phyloP scores from a whole-genome alignment of 768 basidiomycete species.

The Podaxis sp. region DNA sequence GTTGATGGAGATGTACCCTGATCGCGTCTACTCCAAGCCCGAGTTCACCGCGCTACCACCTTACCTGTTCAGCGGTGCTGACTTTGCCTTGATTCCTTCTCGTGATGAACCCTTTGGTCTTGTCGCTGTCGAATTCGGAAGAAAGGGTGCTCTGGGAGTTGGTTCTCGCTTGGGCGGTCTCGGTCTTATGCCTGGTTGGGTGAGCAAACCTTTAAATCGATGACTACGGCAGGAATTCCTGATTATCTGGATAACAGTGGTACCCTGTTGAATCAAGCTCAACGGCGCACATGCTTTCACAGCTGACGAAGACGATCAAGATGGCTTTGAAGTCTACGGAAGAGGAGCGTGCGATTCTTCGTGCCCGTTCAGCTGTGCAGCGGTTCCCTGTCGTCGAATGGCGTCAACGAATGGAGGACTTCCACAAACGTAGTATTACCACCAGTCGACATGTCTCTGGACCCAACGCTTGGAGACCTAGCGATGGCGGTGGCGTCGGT shows the following conservation, averaged over 20 bases:
- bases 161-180: slow-evolving; percentile 92
- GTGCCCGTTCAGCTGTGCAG: slow-evolving; percentile 91
- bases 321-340: slow-evolving; percentile 88
- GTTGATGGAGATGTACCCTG: slow-evolving; percentile 93
- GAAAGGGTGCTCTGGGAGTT: slow-evolving; percentile 95
- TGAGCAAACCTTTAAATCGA: slow-evolving; percentile 35
- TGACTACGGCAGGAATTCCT: slow-evolving; percentile 3
- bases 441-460: slow-evolving; percentile 70
- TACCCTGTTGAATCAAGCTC: slow-evolving; percentile 95
- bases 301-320: slow-evolving; percentile 92
- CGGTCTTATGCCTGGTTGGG: slow-evolving; percentile 98
- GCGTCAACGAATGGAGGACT: slow-evolving; percentile 94
- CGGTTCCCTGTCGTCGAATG: slow-evolving; percentile 98
- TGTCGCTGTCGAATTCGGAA: slow-evolving; percentile 94
- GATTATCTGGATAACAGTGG: slow-evolving; percentile 54
- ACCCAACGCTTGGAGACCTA: slow-evolving; percentile 72
- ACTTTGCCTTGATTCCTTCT: slow-evolving; percentile 93
- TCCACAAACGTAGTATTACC: slow-evolving; percentile 82
- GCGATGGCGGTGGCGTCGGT: slow-evolving; percentile 57
- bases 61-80: slow-evolving; percentile 91
- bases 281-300: slow-evolving; percentile 92
- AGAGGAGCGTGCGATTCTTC: slow-evolving; percentile 89
- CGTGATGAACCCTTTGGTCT: slow-evolving; percentile 96
- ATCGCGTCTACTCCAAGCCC: slow-evolving; percentile 93
- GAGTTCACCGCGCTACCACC: slow-evolving; percentile 95